Evolutionary conservation across 495 filamentous ascomycete genomes (phyloP), one percentile per base, ranked within the genome.

Genomic region (Aspergillus incahuasiensis): DNA sequence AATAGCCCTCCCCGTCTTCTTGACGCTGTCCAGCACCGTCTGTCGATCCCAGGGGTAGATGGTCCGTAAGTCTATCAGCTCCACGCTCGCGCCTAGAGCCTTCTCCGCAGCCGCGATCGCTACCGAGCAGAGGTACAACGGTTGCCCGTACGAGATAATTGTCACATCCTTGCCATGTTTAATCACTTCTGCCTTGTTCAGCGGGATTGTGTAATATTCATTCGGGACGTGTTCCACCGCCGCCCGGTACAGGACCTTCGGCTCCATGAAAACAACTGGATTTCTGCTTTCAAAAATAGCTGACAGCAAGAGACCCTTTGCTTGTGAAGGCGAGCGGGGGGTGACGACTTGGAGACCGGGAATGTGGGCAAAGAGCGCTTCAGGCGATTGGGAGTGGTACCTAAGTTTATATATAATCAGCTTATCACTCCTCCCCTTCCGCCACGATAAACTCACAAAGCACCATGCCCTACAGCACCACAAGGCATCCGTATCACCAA

Each of bases 241-340:
- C 0, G 95, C 95, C 20, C 94, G 86, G 64, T 98, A 98, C 15
- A 98, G 74, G 8, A 92, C 85, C 75, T 98, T 98, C 0, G 94
- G 95, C 69, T 98, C 94, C 88, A 98, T 87, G 72, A 98, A 97
- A 22, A 98, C 74, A 51, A 92, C 89, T 0, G 94, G 94, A 67
- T 98, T 92, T 51, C 90, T 90, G 67, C 82, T 85, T 35, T 84
- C 78, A 56, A 94, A 88, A 25, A 91, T 89, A 1, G 92, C 78
- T 7, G 78, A 75, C 2, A 97, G 76, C 20, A 97, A 76, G 6
- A 98, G 76, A 1, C 94, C 94, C 68, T 97, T 98, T 0, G 94
- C 94, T 72, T 97, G 94, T 7, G 87, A 69, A 7, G 94, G 94
- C 8, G 89, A 92, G 40, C 95, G 82, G 0, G 94, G 94, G 69